These are phyloP conservation scores for Alternaria burnsii DNA, from an alignment of 2,329 filamentous ascomycete genomes.

Conservation along the genomic window DNA sequence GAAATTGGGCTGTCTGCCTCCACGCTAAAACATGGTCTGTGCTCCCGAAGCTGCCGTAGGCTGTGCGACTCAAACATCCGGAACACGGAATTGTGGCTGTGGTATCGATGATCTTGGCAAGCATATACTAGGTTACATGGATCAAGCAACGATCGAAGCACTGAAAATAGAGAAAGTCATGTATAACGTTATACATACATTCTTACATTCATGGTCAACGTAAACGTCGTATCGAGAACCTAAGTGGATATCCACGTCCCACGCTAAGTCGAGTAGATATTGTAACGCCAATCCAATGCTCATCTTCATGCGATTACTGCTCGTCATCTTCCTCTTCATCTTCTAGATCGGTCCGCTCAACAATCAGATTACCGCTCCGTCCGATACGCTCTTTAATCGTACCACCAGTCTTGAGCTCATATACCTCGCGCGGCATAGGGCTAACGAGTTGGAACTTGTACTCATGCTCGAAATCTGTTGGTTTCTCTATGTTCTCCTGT, in stretches of 20 bases:
- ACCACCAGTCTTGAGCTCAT: conserved; percentile 71
- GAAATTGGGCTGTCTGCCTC: conserved; percentile 4
- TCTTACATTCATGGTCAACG: background rate
- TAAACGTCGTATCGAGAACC: conserved; percentile 1
- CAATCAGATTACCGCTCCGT: conserved; percentile 85
- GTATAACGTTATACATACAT: background rate
- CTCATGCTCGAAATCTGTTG: conserved; percentile 76
- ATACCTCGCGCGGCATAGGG: conserved; percentile 84
- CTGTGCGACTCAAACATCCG: background rate
- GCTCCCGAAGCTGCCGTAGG: conserved; percentile 5
- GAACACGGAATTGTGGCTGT: conserved; percentile 1
- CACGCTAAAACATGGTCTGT: conserved; percentile 7
- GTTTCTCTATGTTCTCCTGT: conserved; percentile 56
- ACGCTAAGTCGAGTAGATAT: conserved; percentile 10
- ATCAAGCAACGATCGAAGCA: background rate
- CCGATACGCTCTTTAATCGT: conserved; percentile 79
- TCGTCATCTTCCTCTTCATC: conserved; percentile 59
- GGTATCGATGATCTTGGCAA: background rate
- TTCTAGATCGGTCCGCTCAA: conserved; percentile 73
- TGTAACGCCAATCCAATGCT: conserved; percentile 1
- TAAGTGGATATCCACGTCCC: conserved; percentile 1
- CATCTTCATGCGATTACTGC: conserved; percentile 2
- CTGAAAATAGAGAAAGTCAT: background rate
- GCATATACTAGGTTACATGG: background rate
- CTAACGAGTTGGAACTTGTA: conserved; percentile 88